Conservation (phyloP, 2,329 filamentous ascomycete species). For the Pseudogymnoascus sp. region DNA sequence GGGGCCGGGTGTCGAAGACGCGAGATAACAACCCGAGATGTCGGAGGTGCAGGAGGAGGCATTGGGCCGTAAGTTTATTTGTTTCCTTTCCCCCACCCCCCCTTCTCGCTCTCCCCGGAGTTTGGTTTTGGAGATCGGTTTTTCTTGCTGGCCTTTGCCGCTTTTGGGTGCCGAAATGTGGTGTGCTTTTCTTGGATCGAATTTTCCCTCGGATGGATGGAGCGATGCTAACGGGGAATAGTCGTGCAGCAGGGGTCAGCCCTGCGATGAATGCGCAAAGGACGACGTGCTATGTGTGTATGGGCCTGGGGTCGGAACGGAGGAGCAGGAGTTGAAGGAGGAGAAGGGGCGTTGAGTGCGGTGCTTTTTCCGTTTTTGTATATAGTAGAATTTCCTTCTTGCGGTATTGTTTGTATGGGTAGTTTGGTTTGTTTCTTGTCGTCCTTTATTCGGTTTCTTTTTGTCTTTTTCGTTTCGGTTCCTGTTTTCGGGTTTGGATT, state of each 20-base stretch:
- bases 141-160: not conserved
- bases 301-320: not conserved
- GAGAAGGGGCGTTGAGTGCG: not conserved
- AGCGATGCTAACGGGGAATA: not conserved
- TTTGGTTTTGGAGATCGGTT: not conserved
- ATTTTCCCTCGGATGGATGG: not conserved
- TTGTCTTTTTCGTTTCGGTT: not conserved
- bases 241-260: not conserved
- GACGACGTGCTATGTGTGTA: not conserved
- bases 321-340: no score
- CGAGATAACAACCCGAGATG: not conserved
- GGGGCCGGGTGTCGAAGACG: not conserved
- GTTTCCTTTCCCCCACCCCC: not conserved
- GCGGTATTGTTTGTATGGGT: not conserved
- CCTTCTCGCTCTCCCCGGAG: not conserved
- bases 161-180: not conserved
- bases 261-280: not conserved
- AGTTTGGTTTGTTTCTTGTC: not conserved
- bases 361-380: not conserved
- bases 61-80: not conserved
- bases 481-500: not conserved
- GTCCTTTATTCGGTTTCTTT: not conserved
- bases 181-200: not conserved
- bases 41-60: not conserved
- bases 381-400: not conserved